These are phyloP conservation scores for Neoascochyta sp. DNA, from an alignment of 2,329 filamentous ascomycete genomes.

Conservation along the genomic window DNA sequence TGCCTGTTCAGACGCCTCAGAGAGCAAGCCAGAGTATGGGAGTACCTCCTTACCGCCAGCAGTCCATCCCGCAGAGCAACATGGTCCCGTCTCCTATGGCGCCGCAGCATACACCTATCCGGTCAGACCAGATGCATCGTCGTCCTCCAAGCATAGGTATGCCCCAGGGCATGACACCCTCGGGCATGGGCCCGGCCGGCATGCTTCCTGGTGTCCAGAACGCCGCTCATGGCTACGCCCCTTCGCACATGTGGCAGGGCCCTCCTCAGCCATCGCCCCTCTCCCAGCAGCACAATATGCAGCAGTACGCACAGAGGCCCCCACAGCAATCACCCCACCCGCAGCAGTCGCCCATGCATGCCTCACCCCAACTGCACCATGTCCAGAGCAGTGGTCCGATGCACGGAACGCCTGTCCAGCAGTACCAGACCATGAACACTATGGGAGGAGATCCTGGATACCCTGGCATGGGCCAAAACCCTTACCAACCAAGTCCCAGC, in stretches of 20 bases:
- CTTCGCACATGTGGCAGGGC: slow-evolving; percentile 49
- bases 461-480: slow-evolving; percentile 46
- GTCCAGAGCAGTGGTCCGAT: slow-evolving; percentile 42
- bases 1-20: slow-evolving; percentile 56
- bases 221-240: slow-evolving; percentile 45
- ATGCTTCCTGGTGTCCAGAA: slow-evolving; percentile 43
- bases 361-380: slow-evolving; percentile 48
- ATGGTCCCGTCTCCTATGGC: slow-evolving; percentile 71
- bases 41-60: slow-evolving; percentile 64
- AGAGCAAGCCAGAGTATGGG: slow-evolving; percentile 61
- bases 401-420: slow-evolving; percentile 43
- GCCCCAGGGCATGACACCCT: slow-evolving; percentile 27
- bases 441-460: slow-evolving; percentile 46
- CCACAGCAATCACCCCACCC: slow-evolving; percentile 44
- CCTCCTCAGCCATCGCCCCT: slow-evolving; percentile 49
- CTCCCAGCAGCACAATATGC: slow-evolving; percentile 45
- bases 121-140: slow-evolving; percentile 61
- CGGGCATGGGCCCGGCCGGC: slow-evolving; percentile 35
- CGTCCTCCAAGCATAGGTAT: slow-evolving; percentile 58
- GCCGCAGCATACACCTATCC: slow-evolving; percentile 60
- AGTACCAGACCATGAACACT: slow-evolving; percentile 46
- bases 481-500: slow-evolving; percentile 49
- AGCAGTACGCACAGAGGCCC: slow-evolving; percentile 44
- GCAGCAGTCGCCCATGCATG: slow-evolving; percentile 50
- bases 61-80: slow-evolving; percentile 66